A percentile compares a stretch with the other conserved stretches of the same genome.
phyloP scores from a whole-genome alignment of 2,329 filamentous ascomycete genomes.

The Fusarium subglutinans region DNA sequence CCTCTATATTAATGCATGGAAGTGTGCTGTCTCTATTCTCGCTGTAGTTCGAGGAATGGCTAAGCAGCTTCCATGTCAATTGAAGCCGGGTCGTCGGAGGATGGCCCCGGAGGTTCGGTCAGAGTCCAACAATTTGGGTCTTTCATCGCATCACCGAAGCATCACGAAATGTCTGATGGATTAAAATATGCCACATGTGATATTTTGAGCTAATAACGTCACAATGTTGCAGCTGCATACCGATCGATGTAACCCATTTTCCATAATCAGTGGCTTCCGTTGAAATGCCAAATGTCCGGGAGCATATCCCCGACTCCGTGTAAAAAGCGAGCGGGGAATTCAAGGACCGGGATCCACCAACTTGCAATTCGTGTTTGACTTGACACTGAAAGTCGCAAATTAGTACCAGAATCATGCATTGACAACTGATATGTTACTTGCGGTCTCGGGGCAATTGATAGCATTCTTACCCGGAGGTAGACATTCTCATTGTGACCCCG shows the following conservation, averaged over 20 bases:
- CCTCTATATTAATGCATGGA: not conserved
- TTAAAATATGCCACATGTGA: not conserved
- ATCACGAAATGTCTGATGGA: not conserved
- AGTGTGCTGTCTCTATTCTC: not conserved
- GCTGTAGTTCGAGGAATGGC: not conserved
- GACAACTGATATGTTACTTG: not conserved
- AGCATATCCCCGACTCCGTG: constrained; percentile 28
- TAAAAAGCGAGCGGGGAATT: constrained; percentile 31
- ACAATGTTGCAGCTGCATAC: not conserved
- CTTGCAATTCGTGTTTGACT: not conserved
- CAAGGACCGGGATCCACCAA: constrained; percentile 19
- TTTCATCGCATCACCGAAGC: not conserved
- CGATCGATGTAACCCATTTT: not conserved
- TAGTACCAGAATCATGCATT: not conserved
- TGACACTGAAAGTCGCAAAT: not conserved
- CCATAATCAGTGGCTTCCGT: not conserved
- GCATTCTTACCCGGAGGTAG: not conserved
- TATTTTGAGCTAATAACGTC: not conserved
- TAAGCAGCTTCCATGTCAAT: not conserved
- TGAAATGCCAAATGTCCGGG: constrained; percentile 8
- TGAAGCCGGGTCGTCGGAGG: not conserved
- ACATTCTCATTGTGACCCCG: not conserved
- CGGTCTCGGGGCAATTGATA: not conserved
- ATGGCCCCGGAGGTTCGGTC: not conserved
- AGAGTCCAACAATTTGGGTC: not conserved